phyloP scores from a whole-genome alignment of 1,284 basidiomycete genomes.

The Meira miltonrushii region DNA sequence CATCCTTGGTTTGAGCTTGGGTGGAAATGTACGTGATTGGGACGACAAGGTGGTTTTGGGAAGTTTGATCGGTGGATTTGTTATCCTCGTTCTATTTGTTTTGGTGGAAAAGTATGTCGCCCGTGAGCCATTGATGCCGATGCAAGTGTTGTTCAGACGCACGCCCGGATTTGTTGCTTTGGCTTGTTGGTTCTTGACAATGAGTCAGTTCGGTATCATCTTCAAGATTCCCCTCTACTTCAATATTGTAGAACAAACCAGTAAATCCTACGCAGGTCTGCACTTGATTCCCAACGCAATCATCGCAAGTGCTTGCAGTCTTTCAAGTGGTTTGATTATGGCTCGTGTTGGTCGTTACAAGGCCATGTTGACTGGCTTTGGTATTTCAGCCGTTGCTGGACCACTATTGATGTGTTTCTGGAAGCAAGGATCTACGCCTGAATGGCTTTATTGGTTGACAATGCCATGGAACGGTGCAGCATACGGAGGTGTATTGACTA shows the following conservation, averaged over 20 bases:
- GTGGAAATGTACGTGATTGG: constrained; percentile 48
- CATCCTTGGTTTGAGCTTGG: constrained; percentile 51
- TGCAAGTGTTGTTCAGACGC: constrained; percentile 51
- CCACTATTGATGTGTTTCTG: constrained; percentile 53
- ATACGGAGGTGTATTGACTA: constrained; percentile 51
- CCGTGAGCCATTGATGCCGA: constrained; percentile 52
- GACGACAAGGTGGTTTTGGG: constrained; percentile 37
- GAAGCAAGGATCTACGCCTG: constrained; percentile 41
- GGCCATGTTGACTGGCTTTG: constrained; percentile 47
- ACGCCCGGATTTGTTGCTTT: constrained; percentile 53
- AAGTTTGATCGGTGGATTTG: constrained; percentile 41
- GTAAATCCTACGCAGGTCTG: constrained; percentile 49
- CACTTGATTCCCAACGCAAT: constrained; percentile 53
- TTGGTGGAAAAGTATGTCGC: constrained; percentile 56
- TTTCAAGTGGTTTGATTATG: constrained; percentile 53
- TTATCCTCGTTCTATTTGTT: constrained; percentile 61
- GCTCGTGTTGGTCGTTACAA: constrained; percentile 53
- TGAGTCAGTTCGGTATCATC: constrained; percentile 53
- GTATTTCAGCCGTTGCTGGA: constrained; percentile 47
- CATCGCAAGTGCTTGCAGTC: constrained; percentile 52
- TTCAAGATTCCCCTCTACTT: constrained; percentile 54
- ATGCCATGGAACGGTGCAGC: constrained; percentile 51
- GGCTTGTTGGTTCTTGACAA: constrained; percentile 53
- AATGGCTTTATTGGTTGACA: constrained; percentile 49
- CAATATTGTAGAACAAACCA: constrained; percentile 50